Conservation (phyloP, 1,284 basidiomycete genomes). For the Puccinia hordei region DNA sequence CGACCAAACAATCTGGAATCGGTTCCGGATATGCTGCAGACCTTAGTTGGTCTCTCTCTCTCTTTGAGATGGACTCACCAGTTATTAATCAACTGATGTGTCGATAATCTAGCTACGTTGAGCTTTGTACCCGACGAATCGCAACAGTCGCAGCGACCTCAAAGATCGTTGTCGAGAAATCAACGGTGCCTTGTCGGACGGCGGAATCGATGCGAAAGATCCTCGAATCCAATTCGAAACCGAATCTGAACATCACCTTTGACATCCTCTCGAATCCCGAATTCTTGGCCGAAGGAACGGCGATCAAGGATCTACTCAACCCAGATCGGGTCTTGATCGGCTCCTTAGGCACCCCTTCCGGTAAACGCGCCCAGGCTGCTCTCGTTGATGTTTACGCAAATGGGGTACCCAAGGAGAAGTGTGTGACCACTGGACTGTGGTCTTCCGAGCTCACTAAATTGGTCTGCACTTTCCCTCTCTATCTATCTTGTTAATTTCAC, state of each 20-base stretch:
- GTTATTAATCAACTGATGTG: neutral
- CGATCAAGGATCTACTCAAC: constrained; percentile 79
- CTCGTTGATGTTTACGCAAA: constrained; percentile 83
- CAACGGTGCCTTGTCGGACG: constrained; percentile 96
- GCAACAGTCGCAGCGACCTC: constrained; percentile 83
- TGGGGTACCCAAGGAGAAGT: constrained; percentile 84
- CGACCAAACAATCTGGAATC: constrained; percentile 95
- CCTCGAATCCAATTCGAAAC: constrained; percentile 93
- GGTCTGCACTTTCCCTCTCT: constrained; percentile 54
- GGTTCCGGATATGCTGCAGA: constrained; percentile 97
- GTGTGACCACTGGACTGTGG: constrained; percentile 95
- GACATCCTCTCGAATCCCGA: constrained; percentile 99
- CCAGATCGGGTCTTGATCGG: constrained; percentile 98
- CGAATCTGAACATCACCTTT: constrained; percentile 73
- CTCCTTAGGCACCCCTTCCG: constrained; percentile 83
- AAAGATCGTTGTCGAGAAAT: constrained; percentile 99
- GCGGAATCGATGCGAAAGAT: constrained; percentile 99
- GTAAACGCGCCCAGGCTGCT: constrained; percentile 75
- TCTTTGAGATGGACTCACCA: neutral
- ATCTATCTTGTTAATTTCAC: neutral
- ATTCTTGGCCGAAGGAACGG: constrained; percentile 97
- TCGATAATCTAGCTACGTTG: constrained; percentile 73
- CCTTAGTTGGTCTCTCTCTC: constrained; percentile 74
- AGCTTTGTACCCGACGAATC: constrained; percentile 92
- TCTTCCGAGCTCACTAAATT: constrained; percentile 97